A percentile compares a stretch with the other conserved stretches of the same genome.
Conservation (phyloP, 805 yeast genomes). For the Cyberlindnera lachancei region DNA sequence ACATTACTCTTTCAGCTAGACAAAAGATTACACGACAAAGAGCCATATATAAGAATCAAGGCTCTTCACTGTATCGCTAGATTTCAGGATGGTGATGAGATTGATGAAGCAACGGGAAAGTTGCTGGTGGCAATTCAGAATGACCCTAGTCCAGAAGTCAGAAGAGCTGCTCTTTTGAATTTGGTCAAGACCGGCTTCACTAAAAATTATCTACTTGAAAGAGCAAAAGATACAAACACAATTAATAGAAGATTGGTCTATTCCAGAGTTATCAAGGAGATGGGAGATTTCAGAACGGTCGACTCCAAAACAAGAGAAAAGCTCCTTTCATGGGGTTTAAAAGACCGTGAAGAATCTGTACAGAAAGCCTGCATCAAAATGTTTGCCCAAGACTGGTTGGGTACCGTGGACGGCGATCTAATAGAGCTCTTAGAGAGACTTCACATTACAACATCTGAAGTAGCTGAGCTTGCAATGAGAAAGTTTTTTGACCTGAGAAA, state of each 20-base stretch:
- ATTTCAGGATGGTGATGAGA: constrained; percentile 51
- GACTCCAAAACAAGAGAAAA: constrained; percentile 52
- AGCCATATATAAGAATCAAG: constrained; percentile 71
- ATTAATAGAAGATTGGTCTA: constrained; percentile 68
- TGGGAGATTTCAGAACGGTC: constrained; percentile 55
- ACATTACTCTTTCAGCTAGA: constrained; percentile 52
- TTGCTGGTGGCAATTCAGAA: constrained; percentile 51
- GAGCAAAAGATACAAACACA: constrained; percentile 76
- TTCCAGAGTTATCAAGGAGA: constrained; percentile 56
- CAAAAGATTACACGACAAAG: constrained; percentile 66
- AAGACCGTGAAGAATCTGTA: constrained; percentile 76
- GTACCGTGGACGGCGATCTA: constrained; percentile 59
- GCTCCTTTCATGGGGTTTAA: constrained; percentile 75
- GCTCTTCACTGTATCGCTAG: constrained; percentile 75
- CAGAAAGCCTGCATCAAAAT: constrained; percentile 62
- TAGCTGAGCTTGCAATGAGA: constrained; percentile 62
- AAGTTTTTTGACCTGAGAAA: constrained; percentile 53
- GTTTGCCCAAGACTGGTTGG: constrained; percentile 69
- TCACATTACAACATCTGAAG: constrained; percentile 58
- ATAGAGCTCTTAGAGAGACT: constrained; percentile 63
- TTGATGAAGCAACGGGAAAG: constrained; percentile 40
- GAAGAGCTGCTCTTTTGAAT: constrained; percentile 76
- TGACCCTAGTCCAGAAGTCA: constrained; percentile 83
- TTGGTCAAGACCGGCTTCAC: constrained; percentile 49
- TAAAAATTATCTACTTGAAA: constrained; percentile 53